phyloP scores from a whole-genome alignment of 331 rosid species.

The Dryas integrifolia region DNA sequence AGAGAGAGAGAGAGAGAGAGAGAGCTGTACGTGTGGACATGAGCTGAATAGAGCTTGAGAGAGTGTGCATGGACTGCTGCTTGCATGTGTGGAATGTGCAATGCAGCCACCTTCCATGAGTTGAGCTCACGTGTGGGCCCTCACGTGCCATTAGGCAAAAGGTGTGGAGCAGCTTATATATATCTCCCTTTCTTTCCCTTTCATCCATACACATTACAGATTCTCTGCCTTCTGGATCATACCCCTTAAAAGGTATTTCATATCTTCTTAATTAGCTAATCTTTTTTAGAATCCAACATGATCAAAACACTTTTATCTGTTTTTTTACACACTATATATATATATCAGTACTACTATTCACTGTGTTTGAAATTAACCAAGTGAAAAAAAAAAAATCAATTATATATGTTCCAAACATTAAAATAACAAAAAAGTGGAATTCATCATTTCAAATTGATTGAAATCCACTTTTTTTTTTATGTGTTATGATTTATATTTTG shows the following conservation, averaged over 20 bases:
- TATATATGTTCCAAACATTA: neutral
- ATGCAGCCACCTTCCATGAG: constrained; percentile 32
- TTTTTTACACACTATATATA: too few relatives aligned
- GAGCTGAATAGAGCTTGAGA: neutral
- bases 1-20: too few relatives aligned
- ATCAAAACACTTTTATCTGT: too few relatives aligned
- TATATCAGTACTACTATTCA: too few relatives aligned
- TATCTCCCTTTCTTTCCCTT: constrained; percentile 11
- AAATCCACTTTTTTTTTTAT: neutral
- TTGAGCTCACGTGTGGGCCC: constrained; percentile 29
- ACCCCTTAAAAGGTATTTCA: neutral
- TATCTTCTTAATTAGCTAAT: too few relatives aligned
- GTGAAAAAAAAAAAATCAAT: too few relatives aligned
- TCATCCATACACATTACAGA: neutral
- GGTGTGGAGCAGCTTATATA: constrained; percentile 16
- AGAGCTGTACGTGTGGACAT: neutral
- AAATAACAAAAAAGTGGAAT: neutral
- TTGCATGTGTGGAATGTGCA: constrained; percentile 26
- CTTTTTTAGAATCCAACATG: too few relatives aligned
- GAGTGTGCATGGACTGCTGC: constrained; percentile 24
- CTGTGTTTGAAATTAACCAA: too few relatives aligned
- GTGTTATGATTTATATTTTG: too few relatives aligned
- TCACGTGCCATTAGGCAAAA: neutral
- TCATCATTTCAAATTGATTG: neutral
- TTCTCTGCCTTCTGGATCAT: neutral